These are phyloP conservation scores for Vaccinium darrowii DNA, from an alignment of 148 eudicot species.

Conservation along the genomic window DNA sequence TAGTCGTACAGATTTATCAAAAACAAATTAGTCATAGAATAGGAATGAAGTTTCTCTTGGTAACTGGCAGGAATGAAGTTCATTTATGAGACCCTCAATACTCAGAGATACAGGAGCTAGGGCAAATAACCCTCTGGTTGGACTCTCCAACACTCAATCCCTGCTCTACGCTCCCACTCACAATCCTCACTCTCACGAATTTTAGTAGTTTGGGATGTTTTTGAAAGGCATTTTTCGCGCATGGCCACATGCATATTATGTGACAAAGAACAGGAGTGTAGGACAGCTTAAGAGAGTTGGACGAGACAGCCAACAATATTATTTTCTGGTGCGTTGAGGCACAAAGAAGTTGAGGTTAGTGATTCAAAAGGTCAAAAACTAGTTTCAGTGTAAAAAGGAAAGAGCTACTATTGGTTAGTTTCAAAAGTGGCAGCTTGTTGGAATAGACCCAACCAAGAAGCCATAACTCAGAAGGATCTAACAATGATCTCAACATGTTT, in stretches of 20 bases:
- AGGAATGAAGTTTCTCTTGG: background rate
- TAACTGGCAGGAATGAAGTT: background rate
- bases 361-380: background rate
- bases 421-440: background rate
- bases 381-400: background rate
- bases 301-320: background rate
- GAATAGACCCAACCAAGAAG: conserved; percentile 1
- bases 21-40: background rate
- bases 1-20: background rate
- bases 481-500: background rate
- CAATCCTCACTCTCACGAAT: background rate
- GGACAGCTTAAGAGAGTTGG: background rate
- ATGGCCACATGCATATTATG: background rate
- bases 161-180: background rate
- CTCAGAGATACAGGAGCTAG: background rate
- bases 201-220: background rate
- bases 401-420: background rate
- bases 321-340: background rate
- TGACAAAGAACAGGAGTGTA: background rate
- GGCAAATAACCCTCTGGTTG: background rate
- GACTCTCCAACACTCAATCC: background rate
- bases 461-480: background rate
- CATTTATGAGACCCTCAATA: background rate
- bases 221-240: background rate
- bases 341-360: background rate